Evolutionary conservation across 352 stramenopile genomes (phyloP).

Genomic region (Pythium utonaiense): DNA sequence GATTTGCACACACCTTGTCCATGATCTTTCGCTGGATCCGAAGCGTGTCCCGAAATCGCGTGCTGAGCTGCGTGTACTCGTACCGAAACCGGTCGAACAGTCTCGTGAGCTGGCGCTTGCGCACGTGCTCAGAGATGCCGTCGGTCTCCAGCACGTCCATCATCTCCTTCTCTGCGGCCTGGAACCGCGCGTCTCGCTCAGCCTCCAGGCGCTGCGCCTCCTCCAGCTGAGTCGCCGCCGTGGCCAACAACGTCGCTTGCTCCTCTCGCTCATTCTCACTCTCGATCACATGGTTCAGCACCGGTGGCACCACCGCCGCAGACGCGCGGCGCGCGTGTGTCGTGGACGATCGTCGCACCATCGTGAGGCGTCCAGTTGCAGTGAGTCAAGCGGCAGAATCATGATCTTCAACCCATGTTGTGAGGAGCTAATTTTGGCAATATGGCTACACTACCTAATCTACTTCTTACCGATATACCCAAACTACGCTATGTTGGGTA

Average conservation of each 20-base stretch:
- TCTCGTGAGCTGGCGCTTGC: constrained; percentile 55
- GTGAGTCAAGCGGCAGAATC: no score
- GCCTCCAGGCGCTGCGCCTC: constrained; percentile 6
- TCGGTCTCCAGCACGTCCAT: constrained; percentile 46
- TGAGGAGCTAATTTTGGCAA: constrained; percentile 8
- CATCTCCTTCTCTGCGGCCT: constrained; percentile 47
- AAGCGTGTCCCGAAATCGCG: constrained; percentile 47
- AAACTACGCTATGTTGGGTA: not conserved
- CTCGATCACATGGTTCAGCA: constrained; percentile 7
- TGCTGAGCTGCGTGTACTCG: constrained; percentile 61
- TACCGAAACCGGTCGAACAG: constrained; percentile 65
- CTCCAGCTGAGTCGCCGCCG: constrained; percentile 1
- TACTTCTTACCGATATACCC: not conserved
- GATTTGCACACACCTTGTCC: constrained; percentile 37
- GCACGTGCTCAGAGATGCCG: constrained; percentile 40
- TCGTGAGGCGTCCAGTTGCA: not conserved
- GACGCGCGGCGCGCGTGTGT: constrained; percentile 4
- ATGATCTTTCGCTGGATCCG: constrained; percentile 48
- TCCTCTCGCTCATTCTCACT: constrained; percentile 16
- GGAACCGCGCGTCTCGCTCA: constrained; percentile 25
- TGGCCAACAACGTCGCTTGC: not conserved
- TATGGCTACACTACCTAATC: constrained; percentile 16
- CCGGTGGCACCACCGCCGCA: not conserved
- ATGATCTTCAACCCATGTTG: not conserved
- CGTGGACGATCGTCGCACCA: constrained; percentile 7